These are phyloP conservation scores for Penicillium sp. DNA, from an alignment of 2,329 filamentous ascomycete species.

Conservation along the genomic window DNA sequence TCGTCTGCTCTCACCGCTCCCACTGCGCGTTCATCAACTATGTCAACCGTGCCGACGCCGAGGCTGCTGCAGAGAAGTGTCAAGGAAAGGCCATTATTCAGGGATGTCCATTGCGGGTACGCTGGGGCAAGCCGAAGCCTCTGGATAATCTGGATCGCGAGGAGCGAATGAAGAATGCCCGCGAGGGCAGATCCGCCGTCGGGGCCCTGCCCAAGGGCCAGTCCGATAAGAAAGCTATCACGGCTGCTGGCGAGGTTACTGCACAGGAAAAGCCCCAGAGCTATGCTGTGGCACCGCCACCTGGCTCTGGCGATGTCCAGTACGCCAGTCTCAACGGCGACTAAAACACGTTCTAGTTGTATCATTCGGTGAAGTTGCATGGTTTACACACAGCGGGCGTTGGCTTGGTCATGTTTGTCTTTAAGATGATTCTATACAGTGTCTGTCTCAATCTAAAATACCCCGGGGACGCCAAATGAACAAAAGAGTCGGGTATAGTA, in stretches of 20 bases:
- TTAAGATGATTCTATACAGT: constrained; percentile 21
- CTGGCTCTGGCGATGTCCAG: constrained; percentile 68
- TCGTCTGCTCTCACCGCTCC: constrained; percentile 94
- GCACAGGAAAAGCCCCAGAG: constrained; percentile 36
- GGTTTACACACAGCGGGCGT: constrained; percentile 33
- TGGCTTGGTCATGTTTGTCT: constrained; percentile 22
- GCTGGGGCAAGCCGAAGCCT: constrained; percentile 89
- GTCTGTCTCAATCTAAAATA: constrained; percentile 25
- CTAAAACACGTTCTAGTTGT: constrained; percentile 41
- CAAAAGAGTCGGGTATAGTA: constrained; percentile 37
- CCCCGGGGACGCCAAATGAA: constrained; percentile 32
- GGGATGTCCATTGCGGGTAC: constrained; percentile 81
- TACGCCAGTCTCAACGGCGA: constrained; percentile 84
- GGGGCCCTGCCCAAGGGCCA: constrained; percentile 42
- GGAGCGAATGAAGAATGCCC: constrained; percentile 71
- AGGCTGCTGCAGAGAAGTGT: constrained; percentile 76
- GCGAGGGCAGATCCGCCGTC: constrained; percentile 64
- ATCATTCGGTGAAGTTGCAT: constrained; percentile 22
- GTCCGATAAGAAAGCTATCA: constrained; percentile 30
- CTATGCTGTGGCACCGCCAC: constrained; percentile 65
- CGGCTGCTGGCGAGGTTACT: constrained; percentile 41
- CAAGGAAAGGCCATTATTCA: constrained; percentile 85
- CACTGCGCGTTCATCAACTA: constrained; percentile 98
- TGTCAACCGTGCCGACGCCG: constrained; percentile 74
- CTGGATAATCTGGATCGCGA: constrained; percentile 88